phyloP scores from a whole-genome alignment of 352 stramenopile genomes.

The Globisporangium heterothallicum region DNA sequence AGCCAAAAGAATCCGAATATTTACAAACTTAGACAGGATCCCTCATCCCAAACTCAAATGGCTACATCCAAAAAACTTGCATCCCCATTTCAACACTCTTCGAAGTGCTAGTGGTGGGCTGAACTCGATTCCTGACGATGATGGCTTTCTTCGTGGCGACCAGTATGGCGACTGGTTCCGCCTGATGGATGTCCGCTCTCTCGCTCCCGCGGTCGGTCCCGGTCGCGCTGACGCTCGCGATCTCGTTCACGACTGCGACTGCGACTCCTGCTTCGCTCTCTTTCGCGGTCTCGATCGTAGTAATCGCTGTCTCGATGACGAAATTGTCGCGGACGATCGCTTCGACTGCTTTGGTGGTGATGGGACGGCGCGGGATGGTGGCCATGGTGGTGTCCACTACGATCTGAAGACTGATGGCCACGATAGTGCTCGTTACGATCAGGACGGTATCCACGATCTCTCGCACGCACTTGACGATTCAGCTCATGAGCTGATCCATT shows the following conservation, averaged over 20 bases:
- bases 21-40: not conserved
- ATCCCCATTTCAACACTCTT: not conserved
- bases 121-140: not conserved
- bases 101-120: not conserved
- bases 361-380: conserved; percentile 4
- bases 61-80: not conserved
- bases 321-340: conserved; percentile 2
- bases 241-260: conserved; percentile 14
- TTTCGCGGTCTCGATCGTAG: conserved; percentile 21
- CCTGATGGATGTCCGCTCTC: conserved; percentile 7
- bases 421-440: conserved; percentile 19
- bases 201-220: conserved; percentile 11
- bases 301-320: conserved; percentile 19
- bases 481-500: conserved; percentile 12
- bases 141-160: conserved; percentile 4
- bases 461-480: conserved; percentile 13
- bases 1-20: not conserved
- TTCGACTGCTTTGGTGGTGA: conserved; percentile 10
- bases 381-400: not conserved
- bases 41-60: not conserved
- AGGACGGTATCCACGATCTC: conserved; percentile 9
- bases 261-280: too few species aligned
- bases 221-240: conserved; percentile 15
- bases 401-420: conserved; percentile 8
- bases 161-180: not conserved